Percentiles rank a stretch among this genome's conserved stretches.
phyloP scores from a whole-genome alignment of 2,329 filamentous ascomycete genomes.

The Sporothrix brasiliensis region DNA sequence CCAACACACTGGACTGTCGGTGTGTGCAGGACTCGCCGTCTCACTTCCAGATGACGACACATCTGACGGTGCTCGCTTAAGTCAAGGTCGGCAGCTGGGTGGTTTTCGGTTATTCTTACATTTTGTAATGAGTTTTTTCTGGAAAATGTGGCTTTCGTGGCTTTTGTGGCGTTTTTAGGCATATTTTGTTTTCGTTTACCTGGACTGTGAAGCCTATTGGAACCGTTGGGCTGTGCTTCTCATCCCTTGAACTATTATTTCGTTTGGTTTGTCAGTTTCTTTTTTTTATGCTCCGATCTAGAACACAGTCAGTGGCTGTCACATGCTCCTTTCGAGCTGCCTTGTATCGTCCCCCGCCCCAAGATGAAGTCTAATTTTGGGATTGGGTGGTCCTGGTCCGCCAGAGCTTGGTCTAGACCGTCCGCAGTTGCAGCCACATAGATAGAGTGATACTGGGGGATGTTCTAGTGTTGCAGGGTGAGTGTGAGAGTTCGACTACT shows the following conservation, averaged over 20 bases:
- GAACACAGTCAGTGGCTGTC: too few species aligned
- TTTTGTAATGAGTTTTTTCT: background rate
- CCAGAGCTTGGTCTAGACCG: slow-evolving; percentile 2
- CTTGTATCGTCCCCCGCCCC: background rate
- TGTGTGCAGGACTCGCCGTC: background rate
- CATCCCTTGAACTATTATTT: background rate
- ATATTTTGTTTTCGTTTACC: background rate
- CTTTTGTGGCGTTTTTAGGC: slow-evolving; percentile 5
- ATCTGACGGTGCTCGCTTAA: background rate
- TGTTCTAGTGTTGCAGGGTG: too few species aligned
- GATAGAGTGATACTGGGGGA: background rate
- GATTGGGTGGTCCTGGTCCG: background rate
- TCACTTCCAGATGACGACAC: background rate
- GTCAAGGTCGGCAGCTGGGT: background rate
- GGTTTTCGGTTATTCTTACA: too few species aligned
- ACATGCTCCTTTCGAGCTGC: too few species aligned
- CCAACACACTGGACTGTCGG: background rate
- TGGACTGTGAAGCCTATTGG: background rate
- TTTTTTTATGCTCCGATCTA: background rate
- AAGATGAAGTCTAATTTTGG: background rate
- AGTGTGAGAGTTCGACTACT: too few species aligned
- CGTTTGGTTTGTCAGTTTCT: background rate
- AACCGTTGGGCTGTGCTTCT: background rate
- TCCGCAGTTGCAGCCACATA: background rate
- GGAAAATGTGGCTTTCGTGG: background rate